phyloP scores from a whole-genome alignment of 2,329 filamentous ascomycete genomes.

The Cadophora luteo-olivacea region DNA sequence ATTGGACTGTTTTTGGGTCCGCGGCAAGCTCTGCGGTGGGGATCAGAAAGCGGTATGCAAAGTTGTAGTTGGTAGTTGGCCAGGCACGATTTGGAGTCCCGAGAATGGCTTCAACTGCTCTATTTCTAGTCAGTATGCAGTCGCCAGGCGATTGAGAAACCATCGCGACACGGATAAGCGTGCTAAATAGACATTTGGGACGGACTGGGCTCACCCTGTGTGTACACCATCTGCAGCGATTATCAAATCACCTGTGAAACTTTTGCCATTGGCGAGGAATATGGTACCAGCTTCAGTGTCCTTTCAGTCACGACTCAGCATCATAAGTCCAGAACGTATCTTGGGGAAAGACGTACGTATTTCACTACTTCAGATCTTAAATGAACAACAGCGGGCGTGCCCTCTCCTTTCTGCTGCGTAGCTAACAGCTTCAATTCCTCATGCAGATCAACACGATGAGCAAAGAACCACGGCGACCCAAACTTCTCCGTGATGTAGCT shows the following conservation, averaged over 20 bases:
- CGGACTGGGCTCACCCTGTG: conserved; percentile 15
- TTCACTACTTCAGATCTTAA: conserved; percentile 49
- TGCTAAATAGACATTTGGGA: neutral
- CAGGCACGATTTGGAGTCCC: conserved; percentile 20
- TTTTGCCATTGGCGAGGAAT: conserved; percentile 49
- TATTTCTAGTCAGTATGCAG: neutral
- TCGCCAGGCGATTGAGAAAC: neutral
- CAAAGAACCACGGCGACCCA: conserved; percentile 53
- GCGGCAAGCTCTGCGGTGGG: conserved; percentile 40
- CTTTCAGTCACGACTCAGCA: conserved; percentile 38
- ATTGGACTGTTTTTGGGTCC: conserved; percentile 43
- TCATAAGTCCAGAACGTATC: neutral
- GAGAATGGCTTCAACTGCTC: conserved; percentile 24
- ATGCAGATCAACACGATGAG: conserved; percentile 60
- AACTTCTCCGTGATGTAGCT: conserved; percentile 27
- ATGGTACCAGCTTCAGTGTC: conserved; percentile 51
- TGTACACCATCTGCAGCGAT: conserved; percentile 49
- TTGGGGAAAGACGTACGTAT: conserved; percentile 37
- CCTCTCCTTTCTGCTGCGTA: conserved; percentile 46
- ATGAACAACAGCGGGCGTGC: conserved; percentile 47
- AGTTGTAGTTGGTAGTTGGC: conserved; percentile 37
- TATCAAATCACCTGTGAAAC: conserved; percentile 46
- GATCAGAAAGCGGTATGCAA: conserved; percentile 43
- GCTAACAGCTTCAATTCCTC: conserved; percentile 57
- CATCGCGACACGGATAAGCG: neutral